Evolutionary conservation across 352 stramenopile genomes (phyloP).

Genomic region (Pythium utonaiense): DNA sequence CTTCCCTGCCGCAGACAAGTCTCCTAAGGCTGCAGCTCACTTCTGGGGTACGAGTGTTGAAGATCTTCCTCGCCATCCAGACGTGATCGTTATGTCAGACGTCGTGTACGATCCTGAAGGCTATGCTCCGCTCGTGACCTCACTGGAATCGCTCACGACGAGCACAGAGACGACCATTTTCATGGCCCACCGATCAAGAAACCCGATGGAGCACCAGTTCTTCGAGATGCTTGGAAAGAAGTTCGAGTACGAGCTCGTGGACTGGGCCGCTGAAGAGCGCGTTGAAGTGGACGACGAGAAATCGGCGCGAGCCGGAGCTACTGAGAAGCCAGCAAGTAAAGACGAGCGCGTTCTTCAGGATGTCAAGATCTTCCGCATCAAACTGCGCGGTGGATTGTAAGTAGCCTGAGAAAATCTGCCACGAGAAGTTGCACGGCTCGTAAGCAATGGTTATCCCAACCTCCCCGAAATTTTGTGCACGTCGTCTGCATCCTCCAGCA

Average conservation of each 20-base stretch:
- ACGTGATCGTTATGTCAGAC: conserved; percentile 74
- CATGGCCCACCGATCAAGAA: conserved; percentile 75
- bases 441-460: neutral
- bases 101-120: conserved; percentile 80
- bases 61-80: conserved; percentile 36
- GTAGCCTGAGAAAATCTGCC: neutral
- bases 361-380: conserved; percentile 69
- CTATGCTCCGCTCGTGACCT: conserved; percentile 61
- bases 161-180: conserved; percentile 43
- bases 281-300: neutral
- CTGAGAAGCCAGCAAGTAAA: conserved; percentile 2
- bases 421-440: neutral
- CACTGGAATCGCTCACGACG: conserved; percentile 39
- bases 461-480: neutral
- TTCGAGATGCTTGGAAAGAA: conserved; percentile 51
- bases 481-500: neutral
- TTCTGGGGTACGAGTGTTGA: conserved; percentile 50
- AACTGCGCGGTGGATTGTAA: neutral
- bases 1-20: conserved; percentile 17
- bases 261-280: conserved; percentile 32
- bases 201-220: conserved; percentile 81
- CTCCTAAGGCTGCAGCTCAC: conserved; percentile 32
- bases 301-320: neutral
- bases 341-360: conserved; percentile 44
- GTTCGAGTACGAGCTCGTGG: conserved; percentile 45